Percentiles rank a stretch among this genome's conserved stretches.
These are phyloP conservation scores for Neoconidiobolus thromboides DNA, from an alignment of 371 early-diverging fungal genomes.

Conservation along the genomic window DNA sequence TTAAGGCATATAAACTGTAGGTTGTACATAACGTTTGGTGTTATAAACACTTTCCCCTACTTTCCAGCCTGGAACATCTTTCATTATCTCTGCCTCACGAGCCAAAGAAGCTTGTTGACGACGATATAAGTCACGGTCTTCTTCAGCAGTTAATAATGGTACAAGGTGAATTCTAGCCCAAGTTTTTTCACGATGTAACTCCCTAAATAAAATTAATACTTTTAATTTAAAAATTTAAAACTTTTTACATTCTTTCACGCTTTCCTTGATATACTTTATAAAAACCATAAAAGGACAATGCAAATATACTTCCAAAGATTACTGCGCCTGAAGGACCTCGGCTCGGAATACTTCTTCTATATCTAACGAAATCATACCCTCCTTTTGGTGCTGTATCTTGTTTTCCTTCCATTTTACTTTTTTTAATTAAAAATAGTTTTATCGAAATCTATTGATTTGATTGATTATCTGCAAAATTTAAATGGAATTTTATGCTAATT, in stretches of 20 bases:
- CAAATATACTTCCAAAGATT: conserved; percentile 27
- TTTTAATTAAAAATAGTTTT: no score
- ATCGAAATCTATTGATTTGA: no score
- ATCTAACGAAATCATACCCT: conserved; percentile 54
- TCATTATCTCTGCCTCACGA: conserved; percentile 76
- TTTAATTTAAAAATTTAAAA: neutral
- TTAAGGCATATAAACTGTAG: conserved; percentile 15
- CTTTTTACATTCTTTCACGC: conserved; percentile 44
- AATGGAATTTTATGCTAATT: no score
- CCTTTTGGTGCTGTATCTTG: conserved; percentile 61
- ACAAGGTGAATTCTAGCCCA: conserved; percentile 82
- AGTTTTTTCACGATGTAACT: conserved; percentile 77
- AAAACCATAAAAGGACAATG: conserved; percentile 28
- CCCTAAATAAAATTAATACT: conserved; percentile 24
- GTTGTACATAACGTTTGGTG: conserved; percentile 54
- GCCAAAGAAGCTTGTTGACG: conserved; percentile 51
- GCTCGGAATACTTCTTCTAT: conserved; percentile 73
- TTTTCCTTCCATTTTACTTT: neutral
- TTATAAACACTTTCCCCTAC: conserved; percentile 68
- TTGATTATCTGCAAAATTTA: no score
- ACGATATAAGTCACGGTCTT: conserved; percentile 80
- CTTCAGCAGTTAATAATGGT: conserved; percentile 83
- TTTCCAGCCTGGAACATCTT: conserved; percentile 65
- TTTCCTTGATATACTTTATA: conserved; percentile 43
- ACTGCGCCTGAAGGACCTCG: conserved; percentile 64